Evolutionary conservation across 1,284 basidiomycete genomes (phyloP), one percentile per base, ranked within the genome.

Genomic region (Meira nashicola): DNA sequence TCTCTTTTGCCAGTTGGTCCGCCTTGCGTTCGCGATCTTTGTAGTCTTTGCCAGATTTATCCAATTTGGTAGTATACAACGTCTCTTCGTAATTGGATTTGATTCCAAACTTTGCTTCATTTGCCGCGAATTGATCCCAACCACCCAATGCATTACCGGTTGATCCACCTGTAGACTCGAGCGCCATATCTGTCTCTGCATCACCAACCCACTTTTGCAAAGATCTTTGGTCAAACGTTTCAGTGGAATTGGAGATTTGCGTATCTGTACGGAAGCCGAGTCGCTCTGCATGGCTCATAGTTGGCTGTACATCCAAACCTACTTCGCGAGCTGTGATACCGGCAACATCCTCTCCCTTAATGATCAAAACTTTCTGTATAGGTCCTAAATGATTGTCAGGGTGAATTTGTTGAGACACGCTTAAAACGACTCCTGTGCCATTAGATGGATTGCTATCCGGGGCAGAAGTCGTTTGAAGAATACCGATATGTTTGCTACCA

Each of bases 71-170:
- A 19, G 95, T 99, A 80, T 99, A 99, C 44, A 88, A 77, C 61
- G 93, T 89, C 80, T 99, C 94, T 73, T 96, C 87, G 79, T 92
- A 99, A 73, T 86, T 86, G 9, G 92, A 90, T 74, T 84, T 92
- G 65, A 93, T 86, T 17, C 95, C 95, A 76, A 96, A 97, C 63
- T 91, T 83, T 68, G 88, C 84, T 80, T 96, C 92, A 80, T 98
- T 99, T 57, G 83, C 89, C 43, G 88, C 88, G 73, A 99, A 99
- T 80, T 98, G 94, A 79, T 99, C 93, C 94, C 95, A 99, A 0
- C 82, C 80, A 47, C 80, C 79, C n/a, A 55, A 44, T 15, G 17
- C n/a, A 40, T 60, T 62, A 21, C 48, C 23, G 44, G 46, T 50
- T 40, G 65, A 58, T 33, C 58, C 62, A 41, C 57, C 53, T 46